Percentiles rank a stretch among this genome's conserved stretches.
These are phyloP conservation scores for Tulasnella sp. DNA, from an alignment of 768 basidiomycete genomes.

Conservation along the genomic window DNA sequence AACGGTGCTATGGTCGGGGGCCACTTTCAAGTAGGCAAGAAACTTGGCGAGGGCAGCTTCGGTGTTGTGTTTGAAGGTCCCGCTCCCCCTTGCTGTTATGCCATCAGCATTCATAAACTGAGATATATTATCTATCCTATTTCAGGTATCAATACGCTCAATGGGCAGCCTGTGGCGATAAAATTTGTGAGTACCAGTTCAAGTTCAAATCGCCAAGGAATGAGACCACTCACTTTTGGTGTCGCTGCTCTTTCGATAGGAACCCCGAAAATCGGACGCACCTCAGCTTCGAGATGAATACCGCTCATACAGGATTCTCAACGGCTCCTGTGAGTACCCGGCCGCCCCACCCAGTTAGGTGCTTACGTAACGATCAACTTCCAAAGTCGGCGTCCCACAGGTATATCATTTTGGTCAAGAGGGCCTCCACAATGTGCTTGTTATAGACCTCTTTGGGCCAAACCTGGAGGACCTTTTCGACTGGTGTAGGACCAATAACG, in stretches of 20 bases:
- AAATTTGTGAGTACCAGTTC: constrained; percentile 71
- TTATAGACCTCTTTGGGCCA: constrained; percentile 86
- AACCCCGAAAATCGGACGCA: constrained; percentile 95
- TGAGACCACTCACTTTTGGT: constrained; percentile 2
- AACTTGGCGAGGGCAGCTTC: constrained; percentile 99
- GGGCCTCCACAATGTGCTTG: constrained; percentile 84
- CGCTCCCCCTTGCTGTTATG: not conserved
- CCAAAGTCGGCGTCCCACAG: constrained; percentile 87
- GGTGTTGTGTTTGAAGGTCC: constrained; percentile 96
- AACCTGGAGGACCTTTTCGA: constrained; percentile 97
- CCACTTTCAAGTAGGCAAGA: constrained; percentile 76
- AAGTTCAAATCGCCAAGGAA: not conserved
- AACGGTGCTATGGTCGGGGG: constrained; percentile 38
- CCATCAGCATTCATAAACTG: constrained; percentile 8
- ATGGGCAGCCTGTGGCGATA: constrained; percentile 80
- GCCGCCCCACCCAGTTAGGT: constrained; percentile 25
- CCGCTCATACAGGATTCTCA: constrained; percentile 91
- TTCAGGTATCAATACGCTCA: constrained; percentile 77
- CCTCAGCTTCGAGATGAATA: constrained; percentile 97
- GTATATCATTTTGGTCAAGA: constrained; percentile 99
- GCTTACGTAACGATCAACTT: constrained; percentile 29
- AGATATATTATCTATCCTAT: not conserved
- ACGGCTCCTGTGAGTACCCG: constrained; percentile 68
- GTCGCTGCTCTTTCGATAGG: constrained; percentile 44
- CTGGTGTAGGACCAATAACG: not conserved